Evolutionary conservation across 495 filamentous ascomycete species (phyloP).

Genomic region (Talaromyces thailandensis): DNA sequence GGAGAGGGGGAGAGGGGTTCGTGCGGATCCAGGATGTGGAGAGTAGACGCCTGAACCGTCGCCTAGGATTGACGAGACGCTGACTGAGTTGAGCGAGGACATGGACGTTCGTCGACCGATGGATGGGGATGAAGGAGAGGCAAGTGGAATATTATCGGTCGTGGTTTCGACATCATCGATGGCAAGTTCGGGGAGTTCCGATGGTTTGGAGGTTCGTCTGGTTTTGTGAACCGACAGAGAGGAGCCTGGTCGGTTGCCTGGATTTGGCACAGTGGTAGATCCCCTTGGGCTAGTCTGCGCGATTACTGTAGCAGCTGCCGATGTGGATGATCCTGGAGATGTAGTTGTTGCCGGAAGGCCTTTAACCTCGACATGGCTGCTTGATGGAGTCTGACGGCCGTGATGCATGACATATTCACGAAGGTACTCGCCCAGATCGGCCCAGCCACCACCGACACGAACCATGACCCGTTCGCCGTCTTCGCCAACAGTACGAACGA

Average conservation of each 20-base stretch:
- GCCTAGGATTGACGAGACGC: constrained; percentile 18
- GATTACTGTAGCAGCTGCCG: constrained; percentile 13
- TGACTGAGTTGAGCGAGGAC: constrained; percentile 29
- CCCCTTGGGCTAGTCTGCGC: constrained; percentile 25
- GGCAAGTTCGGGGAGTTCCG: constrained; percentile 22
- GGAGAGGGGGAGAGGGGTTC: constrained; percentile 14
- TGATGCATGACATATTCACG: constrained; percentile 88
- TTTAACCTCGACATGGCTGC: constrained; percentile 29
- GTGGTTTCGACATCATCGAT: constrained; percentile 19
- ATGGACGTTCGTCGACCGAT: constrained; percentile 26
- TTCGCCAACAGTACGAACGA: constrained; percentile 85
- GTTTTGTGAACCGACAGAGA: constrained; percentile 33
- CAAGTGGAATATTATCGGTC: constrained; percentile 22
- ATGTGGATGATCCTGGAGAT: constrained; percentile 17
- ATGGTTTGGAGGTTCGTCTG: constrained; percentile 29
- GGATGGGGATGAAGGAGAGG: constrained; percentile 15
- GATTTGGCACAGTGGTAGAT: constrained; percentile 20
- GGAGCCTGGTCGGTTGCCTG: constrained; percentile 29
- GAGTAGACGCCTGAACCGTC: constrained; percentile 15
- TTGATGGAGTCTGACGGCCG: constrained; percentile 39
- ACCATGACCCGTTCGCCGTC: constrained; percentile 94
- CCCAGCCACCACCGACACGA: constrained; percentile 92
- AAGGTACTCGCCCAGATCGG: constrained; percentile 90
- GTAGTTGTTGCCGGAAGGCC: constrained; percentile 24
- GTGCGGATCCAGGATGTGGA: constrained; percentile 14